Conservation (phyloP, 2,329 filamentous ascomycete species). For the Talaromyces sp. region DNA sequence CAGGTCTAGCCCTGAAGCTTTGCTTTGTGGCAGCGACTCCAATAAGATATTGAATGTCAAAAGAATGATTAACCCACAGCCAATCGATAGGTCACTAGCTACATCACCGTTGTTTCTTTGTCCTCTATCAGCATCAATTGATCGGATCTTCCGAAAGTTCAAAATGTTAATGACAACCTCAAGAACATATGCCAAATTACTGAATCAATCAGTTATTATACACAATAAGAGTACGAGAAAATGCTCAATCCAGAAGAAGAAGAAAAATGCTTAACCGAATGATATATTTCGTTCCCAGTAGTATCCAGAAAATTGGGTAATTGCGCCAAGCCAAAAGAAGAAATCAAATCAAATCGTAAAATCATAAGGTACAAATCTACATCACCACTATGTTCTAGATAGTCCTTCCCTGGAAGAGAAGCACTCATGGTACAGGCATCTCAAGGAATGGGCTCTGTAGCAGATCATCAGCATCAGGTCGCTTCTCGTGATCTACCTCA, state of each 20-base stretch:
- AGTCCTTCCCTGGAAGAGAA: neutral
- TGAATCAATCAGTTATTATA: neutral
- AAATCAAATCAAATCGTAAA: neutral
- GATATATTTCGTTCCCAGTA: neutral
- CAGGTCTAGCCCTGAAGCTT: too few species aligned
- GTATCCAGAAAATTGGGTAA: neutral
- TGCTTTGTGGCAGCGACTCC: too few species aligned
- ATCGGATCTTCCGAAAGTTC: neutral
- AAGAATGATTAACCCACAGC: too few species aligned
- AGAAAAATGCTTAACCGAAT: neutral
- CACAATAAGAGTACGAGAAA: neutral
- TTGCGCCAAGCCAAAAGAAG: neutral
- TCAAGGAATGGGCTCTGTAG: conserved; percentile 77
- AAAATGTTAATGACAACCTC: neutral
- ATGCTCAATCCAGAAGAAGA: neutral
- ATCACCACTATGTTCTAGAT: neutral
- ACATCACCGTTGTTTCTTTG: neutral
- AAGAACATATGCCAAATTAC: neutral
- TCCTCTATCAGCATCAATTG: neutral
- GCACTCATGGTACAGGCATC: conserved; percentile 46
- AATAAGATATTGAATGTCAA: too few species aligned
- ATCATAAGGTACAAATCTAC: neutral
- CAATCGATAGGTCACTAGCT: neutral
- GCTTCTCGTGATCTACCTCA: conserved; percentile 88
- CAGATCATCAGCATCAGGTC: conserved; percentile 87